Percentiles rank a stretch among this genome's conserved stretches.
Conservation (phyloP, 257 asterid species). For the Ilex asprella region DNA sequence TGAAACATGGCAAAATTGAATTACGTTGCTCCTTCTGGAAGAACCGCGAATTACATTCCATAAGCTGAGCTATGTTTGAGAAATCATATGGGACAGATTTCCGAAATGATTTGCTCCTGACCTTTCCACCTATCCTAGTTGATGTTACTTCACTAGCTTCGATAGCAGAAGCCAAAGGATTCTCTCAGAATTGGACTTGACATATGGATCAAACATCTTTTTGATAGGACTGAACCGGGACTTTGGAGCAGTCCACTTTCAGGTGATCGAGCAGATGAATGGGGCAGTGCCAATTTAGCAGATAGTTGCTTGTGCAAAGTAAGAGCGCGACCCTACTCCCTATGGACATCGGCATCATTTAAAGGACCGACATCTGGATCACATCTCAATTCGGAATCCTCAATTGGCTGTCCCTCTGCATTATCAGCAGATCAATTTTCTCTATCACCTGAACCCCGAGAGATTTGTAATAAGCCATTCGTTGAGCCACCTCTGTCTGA, state of each 20-base stretch:
- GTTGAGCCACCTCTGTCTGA: slow-evolving; percentile 19
- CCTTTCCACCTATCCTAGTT: slow-evolving; percentile 5
- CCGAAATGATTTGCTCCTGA: slow-evolving; percentile 18
- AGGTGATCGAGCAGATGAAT: slow-evolving; percentile 54
- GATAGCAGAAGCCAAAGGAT: slow-evolving; percentile 12
- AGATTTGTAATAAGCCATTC: slow-evolving; percentile 11
- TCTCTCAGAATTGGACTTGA: slow-evolving; percentile 53
- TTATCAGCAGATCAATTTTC: slow-evolving; percentile 11
- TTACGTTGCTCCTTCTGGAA: slow-evolving; percentile 25
- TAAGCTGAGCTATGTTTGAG: slow-evolving; percentile 23
- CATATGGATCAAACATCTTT: slow-evolving; percentile 57
- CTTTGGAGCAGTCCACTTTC: slow-evolving; percentile 32
- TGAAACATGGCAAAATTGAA: slow-evolving; percentile 24
- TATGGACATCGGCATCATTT: too few species aligned
- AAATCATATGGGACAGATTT: slow-evolving; percentile 39
- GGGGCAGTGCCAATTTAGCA: slow-evolving; percentile 53
- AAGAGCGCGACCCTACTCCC: slow-evolving; percentile 21
- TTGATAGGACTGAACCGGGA: slow-evolving; percentile 40
- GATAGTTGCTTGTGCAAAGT: slow-evolving; percentile 57
- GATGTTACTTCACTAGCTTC: slow-evolving; percentile 23
- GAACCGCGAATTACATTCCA: slow-evolving; percentile 18
- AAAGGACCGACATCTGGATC: slow-evolving; percentile 19
- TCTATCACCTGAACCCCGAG: slow-evolving; percentile 11
- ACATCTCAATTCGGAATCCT: slow-evolving; percentile 22
- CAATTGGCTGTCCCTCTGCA: slow-evolving; percentile 13